Percentiles rank a stretch among this genome's conserved stretches.
Conservation (phyloP, 192 early-diverging fungal species). For the Entomortierella lignicola region DNA sequence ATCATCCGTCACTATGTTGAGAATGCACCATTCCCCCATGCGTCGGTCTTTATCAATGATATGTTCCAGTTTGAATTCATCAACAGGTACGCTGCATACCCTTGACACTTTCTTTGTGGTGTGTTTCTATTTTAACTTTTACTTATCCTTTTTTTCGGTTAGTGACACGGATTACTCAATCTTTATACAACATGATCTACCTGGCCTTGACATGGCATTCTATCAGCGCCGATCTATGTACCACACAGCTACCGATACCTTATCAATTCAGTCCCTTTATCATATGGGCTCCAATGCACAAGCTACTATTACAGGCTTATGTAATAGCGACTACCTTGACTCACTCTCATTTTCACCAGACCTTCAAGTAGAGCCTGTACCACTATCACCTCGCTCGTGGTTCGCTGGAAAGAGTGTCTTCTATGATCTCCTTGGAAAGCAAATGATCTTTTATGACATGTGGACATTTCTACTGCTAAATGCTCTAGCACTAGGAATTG, state of each 20-base stretch:
- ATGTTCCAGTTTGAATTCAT: conserved; percentile 65
- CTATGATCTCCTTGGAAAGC: conserved; percentile 37
- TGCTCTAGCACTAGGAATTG: conserved; percentile 23
- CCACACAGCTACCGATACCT: conserved; percentile 63
- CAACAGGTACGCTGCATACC: conserved; percentile 58
- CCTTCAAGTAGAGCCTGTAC: neutral
- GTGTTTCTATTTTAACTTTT: too few relatives aligned
- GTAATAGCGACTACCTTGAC: conserved; percentile 45
- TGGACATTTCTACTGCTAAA: conserved; percentile 26
- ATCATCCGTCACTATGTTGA: conserved; percentile 60
- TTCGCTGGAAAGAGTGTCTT: conserved; percentile 39
- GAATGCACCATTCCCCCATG: conserved; percentile 63
- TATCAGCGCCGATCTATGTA: conserved; percentile 71
- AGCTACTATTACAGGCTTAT: conserved; percentile 28
- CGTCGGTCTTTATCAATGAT: conserved; percentile 70
- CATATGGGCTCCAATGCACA: conserved; percentile 74
- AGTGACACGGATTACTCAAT: conserved; percentile 75
- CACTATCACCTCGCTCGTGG: conserved; percentile 9
- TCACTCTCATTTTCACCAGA: neutral
- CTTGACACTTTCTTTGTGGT: too few relatives aligned
- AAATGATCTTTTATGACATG: conserved; percentile 23
- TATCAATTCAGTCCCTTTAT: conserved; percentile 62
- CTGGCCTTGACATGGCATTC: conserved; percentile 76
- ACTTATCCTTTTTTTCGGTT: too few relatives aligned
- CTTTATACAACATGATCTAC: conserved; percentile 64